Conservation (phyloP, 352 stramenopile genomes). For the Pythium monospermum region DNA sequence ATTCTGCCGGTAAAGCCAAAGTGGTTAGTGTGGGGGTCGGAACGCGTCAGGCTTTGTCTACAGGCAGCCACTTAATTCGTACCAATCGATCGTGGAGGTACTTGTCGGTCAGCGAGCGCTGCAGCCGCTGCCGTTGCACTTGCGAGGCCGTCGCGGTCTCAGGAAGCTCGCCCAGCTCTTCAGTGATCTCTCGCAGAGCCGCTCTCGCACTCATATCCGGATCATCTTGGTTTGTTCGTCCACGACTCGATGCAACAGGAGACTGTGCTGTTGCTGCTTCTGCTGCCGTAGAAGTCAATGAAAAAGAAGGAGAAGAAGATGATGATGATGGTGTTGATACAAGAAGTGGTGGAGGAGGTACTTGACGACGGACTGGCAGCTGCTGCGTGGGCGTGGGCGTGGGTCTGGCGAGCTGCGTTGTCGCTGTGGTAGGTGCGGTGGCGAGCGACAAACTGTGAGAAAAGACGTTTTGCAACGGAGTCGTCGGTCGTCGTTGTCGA, state of each 20-base stretch:
- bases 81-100: conserved; percentile 36
- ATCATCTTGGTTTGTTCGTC: too few species aligned
- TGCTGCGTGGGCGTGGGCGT: too few species aligned
- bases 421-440: background rate
- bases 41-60: too few species aligned
- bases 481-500: background rate
- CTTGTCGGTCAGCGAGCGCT: conserved; percentile 30
- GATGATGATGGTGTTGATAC: background rate
- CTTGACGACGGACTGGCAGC: background rate
- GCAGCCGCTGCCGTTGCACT: background rate
- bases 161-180: conserved; percentile 37
- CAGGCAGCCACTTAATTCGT: too few species aligned
- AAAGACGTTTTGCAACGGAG: conserved; percentile 14
- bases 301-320: too few species aligned
- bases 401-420: too few species aligned
- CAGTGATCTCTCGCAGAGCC: conserved; percentile 35
- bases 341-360: background rate
- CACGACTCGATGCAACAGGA: too few species aligned
- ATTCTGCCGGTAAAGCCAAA: conserved; percentile 25
- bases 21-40: too few species aligned
- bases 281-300: too few species aligned
- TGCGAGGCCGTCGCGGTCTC: background rate
- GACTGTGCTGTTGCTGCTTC: too few species aligned
- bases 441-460: conserved; percentile 4
- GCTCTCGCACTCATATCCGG: conserved; percentile 33